Base-by-base conservation (phyloP, 1,284 basidiomycete genomes). In the Hypsizygus ulmarius region DNA sequence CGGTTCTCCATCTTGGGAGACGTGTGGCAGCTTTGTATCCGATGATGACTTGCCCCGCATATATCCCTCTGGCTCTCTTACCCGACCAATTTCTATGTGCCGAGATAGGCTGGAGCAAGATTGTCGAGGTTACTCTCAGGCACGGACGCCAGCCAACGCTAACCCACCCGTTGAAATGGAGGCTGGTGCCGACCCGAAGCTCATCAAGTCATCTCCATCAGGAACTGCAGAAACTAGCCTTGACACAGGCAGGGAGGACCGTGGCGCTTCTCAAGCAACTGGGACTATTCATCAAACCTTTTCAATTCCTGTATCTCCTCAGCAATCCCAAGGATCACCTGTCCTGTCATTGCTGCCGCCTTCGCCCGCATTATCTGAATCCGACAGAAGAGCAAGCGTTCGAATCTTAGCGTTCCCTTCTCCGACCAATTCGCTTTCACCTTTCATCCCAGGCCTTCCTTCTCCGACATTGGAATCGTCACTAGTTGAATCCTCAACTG, bases 1-100 rank as follows among this genome's bases (percentile, higher is more conserved):
- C 33, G 51, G 43, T 47, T 61, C 57, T 21, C 57, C 55, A 2
- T 63, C 63, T 30, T 61, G 58, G 62, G 61, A 63, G 36, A 57
- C 60, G 2, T 60, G 58, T 35, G 54, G 53, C 25, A 57, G 56
- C 34, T 53, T 57, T 3, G 46, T 59, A 19, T 42, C 52, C 28
- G 55, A 56, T 40, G 35, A 46, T 16, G 47, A 52, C 9, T 27
- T 38, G 12, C 19, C 38, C 1, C 18, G 28, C 12, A 19, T 39
- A 9, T 43, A 43, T 25, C 30, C 39, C 12, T 37, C 39, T 14
- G 21, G 35, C 18, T 6, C 37, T 16, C 14, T 10, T 21, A 14
- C 36, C 18, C 21, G 35, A 37, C 36, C 39, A 4, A 27, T 32
- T 16, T 33, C 14, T n/a, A 44, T 53, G 45, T 25, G 21, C 7